Evolutionary conservation across 495 filamentous ascomycete species (phyloP), one percentile per base, ranked within the genome.

Genomic region (Hypoxylon fuscum): DNA sequence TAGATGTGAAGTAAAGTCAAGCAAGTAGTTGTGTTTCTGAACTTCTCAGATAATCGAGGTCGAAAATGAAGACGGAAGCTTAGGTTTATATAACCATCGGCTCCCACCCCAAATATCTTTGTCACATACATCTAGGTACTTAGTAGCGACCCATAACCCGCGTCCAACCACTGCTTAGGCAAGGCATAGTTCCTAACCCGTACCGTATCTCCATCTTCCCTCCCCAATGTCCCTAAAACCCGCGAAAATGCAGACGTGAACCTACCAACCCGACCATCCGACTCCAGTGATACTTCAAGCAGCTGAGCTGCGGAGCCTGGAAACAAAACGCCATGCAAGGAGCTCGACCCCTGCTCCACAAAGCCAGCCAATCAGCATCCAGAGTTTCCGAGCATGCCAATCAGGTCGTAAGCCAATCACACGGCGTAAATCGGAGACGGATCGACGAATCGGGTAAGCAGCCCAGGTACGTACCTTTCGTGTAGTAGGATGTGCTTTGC

Each of bases 311-410:
- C 27, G 10, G 27, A 10, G 27, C 5, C 10, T 31, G 27, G 27
- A 31, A 31, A 5, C 27, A 29, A 14, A 49, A 17, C 11, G 11
- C 9, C 9, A 8, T 4, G 6, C 9, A n/a, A n/a, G n/a, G n/a
- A n/a, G n/a, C n/a, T n/a, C n/a, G n/a, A n/a, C n/a, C n/a, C n/a
- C n/a, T n/a, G n/a, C n/a, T n/a, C n/a, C n/a, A n/a, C n/a, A n/a
- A n/a, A n/a, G n/a, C n/a, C 17, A 31, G 15, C 61, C 61, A 64
- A 64, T 64, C 48, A 64, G 37, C 27, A 21, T 11, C 1, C 54
- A 64, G 43, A 38, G 55, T 59, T 64, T 64, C 61, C 61, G 61
- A 64, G 54, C 61, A 54, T 27, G 10, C 61, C 54, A 59, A 64
- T 64, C 42, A 49, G n/a, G 23, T 34, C 25, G 4, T 1, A 20